A percentile compares a stretch with the other conserved stretches of the same genome.
Conservation (phyloP, 2,329 filamentous ascomycete species). For the Ceratocystis albifundus region DNA sequence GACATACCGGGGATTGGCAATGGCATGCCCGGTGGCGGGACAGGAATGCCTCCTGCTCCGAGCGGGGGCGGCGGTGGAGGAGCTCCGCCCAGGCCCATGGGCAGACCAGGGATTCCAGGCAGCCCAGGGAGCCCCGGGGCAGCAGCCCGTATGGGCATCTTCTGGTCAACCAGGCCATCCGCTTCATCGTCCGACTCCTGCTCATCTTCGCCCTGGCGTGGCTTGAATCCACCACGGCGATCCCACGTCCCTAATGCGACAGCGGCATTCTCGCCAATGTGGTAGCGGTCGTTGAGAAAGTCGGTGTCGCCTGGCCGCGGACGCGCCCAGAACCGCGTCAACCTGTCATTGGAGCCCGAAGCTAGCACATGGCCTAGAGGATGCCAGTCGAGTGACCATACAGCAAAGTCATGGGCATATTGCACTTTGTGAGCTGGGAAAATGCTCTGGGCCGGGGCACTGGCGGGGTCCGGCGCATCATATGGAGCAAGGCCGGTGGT, state of each 20-base stretch:
- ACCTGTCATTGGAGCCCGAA: slow-evolving; percentile 90
- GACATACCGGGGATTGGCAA: slow-evolving; percentile 33
- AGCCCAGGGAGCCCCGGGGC: slow-evolving; percentile 42
- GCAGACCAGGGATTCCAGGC: slow-evolving; percentile 27
- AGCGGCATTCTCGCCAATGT: slow-evolving; percentile 85
- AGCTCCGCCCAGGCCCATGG: background rate
- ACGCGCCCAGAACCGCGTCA: slow-evolving; percentile 93
- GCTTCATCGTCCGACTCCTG: slow-evolving; percentile 87
- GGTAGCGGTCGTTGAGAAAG: slow-evolving; percentile 80
- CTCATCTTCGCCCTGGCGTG: slow-evolving; percentile 84
- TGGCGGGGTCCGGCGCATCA: slow-evolving; percentile 67
- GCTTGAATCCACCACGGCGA: slow-evolving; percentile 61
- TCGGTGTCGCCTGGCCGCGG: slow-evolving; percentile 77
- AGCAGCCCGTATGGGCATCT: slow-evolving; percentile 51
- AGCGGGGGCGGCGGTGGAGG: background rate
- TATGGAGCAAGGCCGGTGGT: slow-evolving; percentile 67
- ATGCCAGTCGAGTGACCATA: slow-evolving; percentile 98
- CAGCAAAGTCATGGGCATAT: slow-evolving; percentile 84
- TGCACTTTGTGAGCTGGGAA: slow-evolving; percentile 79
- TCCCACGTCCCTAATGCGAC: slow-evolving; percentile 93
- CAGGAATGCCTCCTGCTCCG: slow-evolving; percentile 6
- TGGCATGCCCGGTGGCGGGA: slow-evolving; percentile 26
- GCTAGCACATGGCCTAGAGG: slow-evolving; percentile 90
- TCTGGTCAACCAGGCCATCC: slow-evolving; percentile 85
- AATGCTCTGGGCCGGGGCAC: slow-evolving; percentile 77